Conservation (phyloP, 2,329 filamentous ascomycete genomes). For the Neofusicoccum sp. region DNA sequence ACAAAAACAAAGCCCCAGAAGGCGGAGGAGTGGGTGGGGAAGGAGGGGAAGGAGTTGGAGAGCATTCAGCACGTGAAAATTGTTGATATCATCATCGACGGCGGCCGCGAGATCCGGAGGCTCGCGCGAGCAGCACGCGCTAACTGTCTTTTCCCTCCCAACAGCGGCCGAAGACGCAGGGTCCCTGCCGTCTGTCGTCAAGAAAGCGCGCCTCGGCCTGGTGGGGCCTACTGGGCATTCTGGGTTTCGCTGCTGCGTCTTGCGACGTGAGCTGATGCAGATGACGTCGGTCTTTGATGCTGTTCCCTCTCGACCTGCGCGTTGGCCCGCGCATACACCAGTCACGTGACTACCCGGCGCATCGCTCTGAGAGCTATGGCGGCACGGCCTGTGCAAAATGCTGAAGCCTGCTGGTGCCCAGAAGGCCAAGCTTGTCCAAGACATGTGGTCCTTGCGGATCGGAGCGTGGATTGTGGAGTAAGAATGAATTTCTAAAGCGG, state of each 20-base stretch:
- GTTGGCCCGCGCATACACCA: not conserved
- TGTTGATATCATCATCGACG: not conserved
- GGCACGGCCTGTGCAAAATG: too few relatives aligned
- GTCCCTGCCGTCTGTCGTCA: not conserved
- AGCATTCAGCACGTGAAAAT: slow-evolving; percentile 7
- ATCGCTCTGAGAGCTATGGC: too few relatives aligned
- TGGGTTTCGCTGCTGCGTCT: not conserved
- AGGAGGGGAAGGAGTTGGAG: not conserved
- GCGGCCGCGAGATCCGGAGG: not conserved
- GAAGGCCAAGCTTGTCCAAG: not conserved
- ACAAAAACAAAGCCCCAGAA: not conserved
- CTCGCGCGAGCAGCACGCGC: not conserved
- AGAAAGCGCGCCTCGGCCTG: not conserved
- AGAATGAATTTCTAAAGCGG: not conserved
- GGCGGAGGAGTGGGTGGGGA: not conserved
- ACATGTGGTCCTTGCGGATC: slow-evolving; percentile 1
- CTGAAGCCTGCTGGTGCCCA: not conserved
- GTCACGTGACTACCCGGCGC: not conserved
- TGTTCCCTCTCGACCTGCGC: not conserved
- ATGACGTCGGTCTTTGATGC: not conserved
- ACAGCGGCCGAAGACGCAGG: not conserved
- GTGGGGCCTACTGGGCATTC: not conserved
- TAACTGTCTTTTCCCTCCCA: not conserved
- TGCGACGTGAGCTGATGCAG: not conserved
- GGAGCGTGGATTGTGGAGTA: not conserved